These are phyloP conservation scores for Massarina eburnea DNA, from an alignment of 2,329 filamentous ascomycete species.

Conservation along the genomic window DNA sequence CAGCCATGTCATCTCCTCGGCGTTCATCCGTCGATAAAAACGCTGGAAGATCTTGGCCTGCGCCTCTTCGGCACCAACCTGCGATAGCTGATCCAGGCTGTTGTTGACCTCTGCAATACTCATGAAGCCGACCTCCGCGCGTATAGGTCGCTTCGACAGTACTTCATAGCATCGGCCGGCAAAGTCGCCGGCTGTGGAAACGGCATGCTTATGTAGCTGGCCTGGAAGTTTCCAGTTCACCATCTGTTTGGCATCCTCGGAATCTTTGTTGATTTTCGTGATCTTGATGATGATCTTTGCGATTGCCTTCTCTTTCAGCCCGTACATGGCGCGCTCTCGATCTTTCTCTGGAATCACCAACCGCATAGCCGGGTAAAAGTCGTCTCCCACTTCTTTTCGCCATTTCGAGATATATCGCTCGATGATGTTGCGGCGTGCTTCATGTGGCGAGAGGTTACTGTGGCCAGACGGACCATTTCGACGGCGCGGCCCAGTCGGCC, in stretches of 20 bases:
- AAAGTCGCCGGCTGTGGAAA: constrained; percentile 81
- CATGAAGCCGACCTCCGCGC: constrained; percentile 73
- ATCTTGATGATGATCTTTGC: constrained; percentile 89
- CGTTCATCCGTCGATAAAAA: constrained; percentile 90
- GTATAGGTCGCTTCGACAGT: constrained; percentile 78
- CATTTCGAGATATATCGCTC: constrained; percentile 83
- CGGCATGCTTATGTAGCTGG: constrained; percentile 44
- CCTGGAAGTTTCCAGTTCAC: constrained; percentile 92
- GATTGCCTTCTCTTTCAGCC: constrained; percentile 88
- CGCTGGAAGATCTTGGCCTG: constrained; percentile 78
- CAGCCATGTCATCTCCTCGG: constrained; percentile 91
- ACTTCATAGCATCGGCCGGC: constrained; percentile 86
- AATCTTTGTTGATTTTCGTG: constrained; percentile 87
- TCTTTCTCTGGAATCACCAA: constrained; percentile 93
- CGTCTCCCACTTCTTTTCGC: constrained; percentile 84
- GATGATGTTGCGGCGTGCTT: constrained; percentile 78
- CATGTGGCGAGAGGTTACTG: constrained; percentile 67
- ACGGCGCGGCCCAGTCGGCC: constrained; percentile 56
- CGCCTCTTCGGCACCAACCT: constrained; percentile 76
- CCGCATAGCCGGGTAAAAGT: constrained; percentile 90
- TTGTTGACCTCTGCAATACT: constrained; percentile 88
- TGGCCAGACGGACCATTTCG: constrained; percentile 64
- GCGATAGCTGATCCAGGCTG: constrained; percentile 75
- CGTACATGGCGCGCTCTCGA: constrained; percentile 87
- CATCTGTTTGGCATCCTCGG: constrained; percentile 82